Base-by-base conservation (phyloP, 2,329 filamentous ascomycete genomes). In the Diplocarpon mali region DNA sequence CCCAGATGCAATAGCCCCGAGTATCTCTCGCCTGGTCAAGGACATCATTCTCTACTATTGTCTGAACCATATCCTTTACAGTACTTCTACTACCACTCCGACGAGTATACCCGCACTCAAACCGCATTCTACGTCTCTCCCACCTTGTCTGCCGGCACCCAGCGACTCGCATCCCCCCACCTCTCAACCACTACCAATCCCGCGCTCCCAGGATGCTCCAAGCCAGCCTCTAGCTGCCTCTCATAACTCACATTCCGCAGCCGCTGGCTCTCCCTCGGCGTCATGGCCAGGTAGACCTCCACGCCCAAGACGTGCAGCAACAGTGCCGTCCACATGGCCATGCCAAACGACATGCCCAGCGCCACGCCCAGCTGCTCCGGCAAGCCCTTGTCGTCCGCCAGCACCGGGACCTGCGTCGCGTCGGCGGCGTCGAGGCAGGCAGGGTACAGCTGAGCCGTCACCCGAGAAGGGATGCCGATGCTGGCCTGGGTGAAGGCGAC, bases 191-290 rank as follows among this genome's bases (percentile, higher is more conserved):
- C 62, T 2, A 68, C 70, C 40, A 34, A 70, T 53, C 71, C 72
- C 2, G 66, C 65, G 16, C 64, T 64, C 0, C 70, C 72, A 0
- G 75, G 68, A n/a, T 67, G 63, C 35, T 57, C 64, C 59, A 71
- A 67, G 0, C 75, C 75, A 5, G 70, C 68, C 49, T 73, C 72
- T 6, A 76, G 49, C 52, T 80, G 75, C 35, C 69, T 64, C 55
- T 75, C 67, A 52, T 75, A 77, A 5, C 70, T 74, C 1, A 79
- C 65, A n/a, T 67, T 64, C 10, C 75, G 66, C 38, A 80, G 59
- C 5, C 76, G 63, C 36, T 76, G 65, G 1, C 63, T 62, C 53
- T 80, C 76, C 11, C 58, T 65, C 0, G 75, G 72, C 0, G 76
- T 80, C 15, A 76, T 57, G 2, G 57, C 62, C 16, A 78, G 59